Conservation (phyloP, 2,329 filamentous ascomycete genomes). For the Alternaria conjuncta region DNA sequence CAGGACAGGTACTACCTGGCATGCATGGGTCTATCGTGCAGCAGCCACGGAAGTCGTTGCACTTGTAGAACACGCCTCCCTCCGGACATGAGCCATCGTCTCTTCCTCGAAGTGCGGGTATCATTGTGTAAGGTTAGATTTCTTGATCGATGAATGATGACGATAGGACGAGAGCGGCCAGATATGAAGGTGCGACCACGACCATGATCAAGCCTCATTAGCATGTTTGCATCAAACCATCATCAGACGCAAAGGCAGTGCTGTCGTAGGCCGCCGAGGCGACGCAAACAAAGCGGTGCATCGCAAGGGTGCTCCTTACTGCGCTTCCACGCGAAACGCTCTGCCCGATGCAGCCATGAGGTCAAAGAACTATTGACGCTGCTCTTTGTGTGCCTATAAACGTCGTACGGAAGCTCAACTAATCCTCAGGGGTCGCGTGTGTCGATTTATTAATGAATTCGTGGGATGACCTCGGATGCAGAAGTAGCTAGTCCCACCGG, state of each 20-base stretch:
- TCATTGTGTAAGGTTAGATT: slow-evolving; percentile 16
- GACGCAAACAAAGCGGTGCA: slow-evolving; percentile 22
- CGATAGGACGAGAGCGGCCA: neutral
- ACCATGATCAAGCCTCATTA: neutral
- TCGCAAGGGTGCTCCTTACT: slow-evolving; percentile 11
- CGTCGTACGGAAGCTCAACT: neutral
- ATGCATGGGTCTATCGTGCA: slow-evolving; percentile 35
- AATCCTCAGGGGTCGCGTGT: neutral
- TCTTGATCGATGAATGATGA: neutral
- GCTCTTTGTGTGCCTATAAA: neutral
- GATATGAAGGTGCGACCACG: neutral
- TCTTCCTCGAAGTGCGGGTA: slow-evolving; percentile 5
- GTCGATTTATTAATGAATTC: neutral
- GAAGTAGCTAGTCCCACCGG: neutral
- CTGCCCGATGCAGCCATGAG: neutral
- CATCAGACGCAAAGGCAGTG: neutral
- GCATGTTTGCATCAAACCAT: slow-evolving; percentile 8
- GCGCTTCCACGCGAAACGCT: slow-evolving; percentile 9
- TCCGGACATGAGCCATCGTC: slow-evolving; percentile 15
- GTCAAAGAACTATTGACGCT: slow-evolving; percentile 5
- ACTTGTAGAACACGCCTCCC: slow-evolving; percentile 31
- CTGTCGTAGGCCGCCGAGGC: slow-evolving; percentile 3
- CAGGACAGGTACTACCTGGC: slow-evolving; percentile 25
- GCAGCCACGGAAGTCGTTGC: slow-evolving; percentile 31
- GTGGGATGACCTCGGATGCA: neutral